A percentile compares a stretch with the other conserved stretches of the same genome.
Conservation (phyloP, 164 flowering plant genomes). For the Euptelea pleiosperma region DNA sequence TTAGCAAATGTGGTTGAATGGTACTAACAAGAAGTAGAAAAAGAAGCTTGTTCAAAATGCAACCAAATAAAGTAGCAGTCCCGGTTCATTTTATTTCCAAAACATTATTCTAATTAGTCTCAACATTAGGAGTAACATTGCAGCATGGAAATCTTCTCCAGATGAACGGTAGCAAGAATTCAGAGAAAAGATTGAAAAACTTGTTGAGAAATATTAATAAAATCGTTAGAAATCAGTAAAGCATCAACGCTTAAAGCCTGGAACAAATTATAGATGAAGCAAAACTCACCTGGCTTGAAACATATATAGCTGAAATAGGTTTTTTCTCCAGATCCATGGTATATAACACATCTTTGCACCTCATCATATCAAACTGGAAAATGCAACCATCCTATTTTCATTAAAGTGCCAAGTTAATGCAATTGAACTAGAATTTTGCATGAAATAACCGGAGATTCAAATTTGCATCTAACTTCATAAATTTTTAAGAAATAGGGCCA, state of each 20-base stretch:
- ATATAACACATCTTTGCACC: conserved; percentile 60
- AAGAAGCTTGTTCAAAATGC: too few species aligned
- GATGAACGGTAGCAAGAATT: not conserved
- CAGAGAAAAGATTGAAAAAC: not conserved
- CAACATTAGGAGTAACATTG: too few species aligned
- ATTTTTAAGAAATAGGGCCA: not conserved
- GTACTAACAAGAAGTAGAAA: too few species aligned
- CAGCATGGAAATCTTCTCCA: not conserved
- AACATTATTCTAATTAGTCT: too few species aligned
- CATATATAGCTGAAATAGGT: conserved; percentile 63
- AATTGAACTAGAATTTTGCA: not conserved
- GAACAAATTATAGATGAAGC: not conserved
- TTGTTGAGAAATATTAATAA: not conserved
- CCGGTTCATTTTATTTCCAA: too few species aligned
- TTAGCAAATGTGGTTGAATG: too few species aligned
- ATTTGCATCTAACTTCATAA: not conserved
- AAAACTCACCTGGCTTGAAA: conserved; percentile 62
- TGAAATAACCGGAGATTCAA: not conserved
- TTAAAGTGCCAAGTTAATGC: not conserved
- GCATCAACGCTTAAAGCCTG: not conserved
- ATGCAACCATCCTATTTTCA: conserved; percentile 65
- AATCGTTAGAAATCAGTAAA: not conserved
- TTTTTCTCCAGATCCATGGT: conserved; percentile 44
- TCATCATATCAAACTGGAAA: conserved; percentile 74
- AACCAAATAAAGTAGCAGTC: too few species aligned